Evolutionary conservation across 805 yeast genomes (phyloP).

Genomic region (Sugiyamaella valdiviana): DNA sequence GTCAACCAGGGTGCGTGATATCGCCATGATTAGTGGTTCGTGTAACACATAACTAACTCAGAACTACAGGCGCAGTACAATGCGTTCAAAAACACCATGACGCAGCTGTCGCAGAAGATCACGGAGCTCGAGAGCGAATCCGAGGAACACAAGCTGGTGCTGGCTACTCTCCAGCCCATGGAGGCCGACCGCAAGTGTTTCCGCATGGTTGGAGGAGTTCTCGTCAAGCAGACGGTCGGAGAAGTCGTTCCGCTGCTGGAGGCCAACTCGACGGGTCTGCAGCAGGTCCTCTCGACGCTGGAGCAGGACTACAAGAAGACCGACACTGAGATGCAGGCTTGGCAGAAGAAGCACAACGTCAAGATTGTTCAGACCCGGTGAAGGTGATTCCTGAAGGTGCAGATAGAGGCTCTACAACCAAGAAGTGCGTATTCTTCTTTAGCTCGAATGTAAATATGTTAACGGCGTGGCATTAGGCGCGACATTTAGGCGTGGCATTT

Average conservation of each 20-base stretch:
- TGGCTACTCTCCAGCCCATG: conserved; percentile 48
- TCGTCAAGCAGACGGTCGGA: conserved; percentile 75
- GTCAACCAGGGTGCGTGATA: conserved; percentile 21
- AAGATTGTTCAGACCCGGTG: conserved; percentile 36
- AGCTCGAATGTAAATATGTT: no score
- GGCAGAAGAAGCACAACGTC: conserved; percentile 48
- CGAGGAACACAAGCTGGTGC: conserved; percentile 47
- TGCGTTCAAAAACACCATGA: conserved; percentile 32
- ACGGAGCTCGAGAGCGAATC: conserved; percentile 37
- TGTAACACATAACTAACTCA: conserved; percentile 1
- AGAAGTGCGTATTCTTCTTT: no score
- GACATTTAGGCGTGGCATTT: no score
- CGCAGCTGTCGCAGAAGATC: conserved; percentile 33
- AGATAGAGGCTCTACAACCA: no score
- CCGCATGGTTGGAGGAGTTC: conserved; percentile 90
- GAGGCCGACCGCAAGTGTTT: conserved; percentile 68
- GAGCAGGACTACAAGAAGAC: conserved; percentile 36
- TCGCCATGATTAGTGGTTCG: neutral
- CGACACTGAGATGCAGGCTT: conserved; percentile 39
- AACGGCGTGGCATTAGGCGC: no score
- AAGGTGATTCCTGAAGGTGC: no score
- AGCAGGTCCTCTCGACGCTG: conserved; percentile 36
- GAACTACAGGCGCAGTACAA: conserved; percentile 39
- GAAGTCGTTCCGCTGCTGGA: conserved; percentile 62
- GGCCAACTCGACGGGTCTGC: conserved; percentile 48